A percentile compares a stretch with the other conserved stretches of the same genome.
Evolutionary conservation across 139 green algal species (phyloP).

Genomic region (Cymbomonas tetramitiformis): DNA sequence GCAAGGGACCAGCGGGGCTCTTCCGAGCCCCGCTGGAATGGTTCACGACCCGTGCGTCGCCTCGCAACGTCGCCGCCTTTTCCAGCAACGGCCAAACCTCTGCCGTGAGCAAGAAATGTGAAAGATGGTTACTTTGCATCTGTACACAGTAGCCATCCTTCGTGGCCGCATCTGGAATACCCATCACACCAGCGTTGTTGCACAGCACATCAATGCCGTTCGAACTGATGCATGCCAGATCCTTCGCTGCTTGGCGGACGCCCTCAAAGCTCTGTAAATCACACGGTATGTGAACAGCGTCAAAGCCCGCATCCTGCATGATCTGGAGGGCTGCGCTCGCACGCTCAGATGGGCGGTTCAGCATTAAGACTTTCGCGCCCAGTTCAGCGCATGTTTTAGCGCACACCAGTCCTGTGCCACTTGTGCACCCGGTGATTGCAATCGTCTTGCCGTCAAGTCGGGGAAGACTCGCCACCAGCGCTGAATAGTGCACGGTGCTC

Average conservation of each 20-base stretch:
- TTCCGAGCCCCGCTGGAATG: constrained; percentile 11
- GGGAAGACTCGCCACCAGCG: too few relatives aligned
- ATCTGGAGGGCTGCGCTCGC: background rate
- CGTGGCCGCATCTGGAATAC: constrained; percentile 8
- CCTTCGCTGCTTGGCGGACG: background rate
- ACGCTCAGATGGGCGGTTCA: constrained; percentile 6
- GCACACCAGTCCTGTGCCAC: background rate
- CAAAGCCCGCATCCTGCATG: background rate
- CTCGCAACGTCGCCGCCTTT: constrained; percentile 1
- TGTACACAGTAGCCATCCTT: constrained; percentile 24
- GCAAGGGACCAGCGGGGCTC: background rate
- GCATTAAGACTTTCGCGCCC: constrained; percentile 2
- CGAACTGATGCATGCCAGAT: background rate
- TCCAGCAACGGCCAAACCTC: constrained; percentile 13
- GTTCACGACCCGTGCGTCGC: constrained; percentile 10
- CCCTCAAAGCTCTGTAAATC: constrained; percentile 2
- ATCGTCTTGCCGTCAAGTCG: constrained; percentile 7
- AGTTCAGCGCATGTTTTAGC: background rate
- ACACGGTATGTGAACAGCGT: background rate
- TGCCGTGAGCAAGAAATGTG: constrained; percentile 20
- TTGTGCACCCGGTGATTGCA: constrained; percentile 3
- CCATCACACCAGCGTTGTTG: constrained; percentile 22
- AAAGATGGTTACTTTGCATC: constrained; percentile 25
- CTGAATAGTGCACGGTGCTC: too few relatives aligned
- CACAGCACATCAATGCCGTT: constrained; percentile 5